phyloP scores from a whole-genome alignment of 2,329 filamentous ascomycete species.

The Blastomyces parvus region DNA sequence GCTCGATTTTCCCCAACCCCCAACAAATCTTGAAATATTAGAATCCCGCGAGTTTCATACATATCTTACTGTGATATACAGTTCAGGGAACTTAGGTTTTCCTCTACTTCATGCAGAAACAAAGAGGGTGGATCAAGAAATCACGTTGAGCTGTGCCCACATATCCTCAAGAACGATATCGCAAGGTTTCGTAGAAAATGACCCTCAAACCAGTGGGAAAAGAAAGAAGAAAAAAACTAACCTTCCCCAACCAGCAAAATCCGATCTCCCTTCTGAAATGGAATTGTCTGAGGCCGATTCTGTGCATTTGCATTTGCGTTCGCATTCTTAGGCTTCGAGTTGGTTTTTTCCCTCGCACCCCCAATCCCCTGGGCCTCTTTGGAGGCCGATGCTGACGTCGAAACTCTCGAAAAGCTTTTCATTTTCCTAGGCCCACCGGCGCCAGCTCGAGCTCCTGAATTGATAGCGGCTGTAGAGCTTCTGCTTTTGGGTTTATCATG shows the following conservation, averaged over 20 bases:
- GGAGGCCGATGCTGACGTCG: conserved; percentile 13
- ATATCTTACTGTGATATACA: neutral
- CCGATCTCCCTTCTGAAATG: conserved; percentile 34
- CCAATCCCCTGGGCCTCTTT: neutral
- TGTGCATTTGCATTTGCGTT: conserved; percentile 18
- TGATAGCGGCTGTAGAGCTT: neutral
- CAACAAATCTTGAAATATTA: neutral
- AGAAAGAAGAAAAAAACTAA: conserved; percentile 19
- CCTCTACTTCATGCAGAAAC: neutral
- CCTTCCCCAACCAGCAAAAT: conserved; percentile 39
- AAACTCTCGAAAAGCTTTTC: conserved; percentile 22
- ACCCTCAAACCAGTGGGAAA: neutral
- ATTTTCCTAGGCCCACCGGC: conserved; percentile 19
- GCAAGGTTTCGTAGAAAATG: neutral
- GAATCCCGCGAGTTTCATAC: neutral
- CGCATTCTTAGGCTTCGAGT: conserved; percentile 13
- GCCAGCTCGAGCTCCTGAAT: neutral
- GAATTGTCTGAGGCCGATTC: conserved; percentile 25
- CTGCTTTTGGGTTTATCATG: conserved; percentile 6
- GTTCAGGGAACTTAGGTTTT: neutral
- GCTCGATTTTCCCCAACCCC: neutral
- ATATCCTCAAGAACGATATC: neutral
- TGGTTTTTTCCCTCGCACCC: conserved; percentile 12
- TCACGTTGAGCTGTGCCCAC: neutral
- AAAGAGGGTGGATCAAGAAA: neutral